Percentiles rank a stretch among this genome's conserved stretches.
Evolutionary conservation across 805 yeast species (phyloP).

Genomic region (Cyberlindnera sargentensis): DNA sequence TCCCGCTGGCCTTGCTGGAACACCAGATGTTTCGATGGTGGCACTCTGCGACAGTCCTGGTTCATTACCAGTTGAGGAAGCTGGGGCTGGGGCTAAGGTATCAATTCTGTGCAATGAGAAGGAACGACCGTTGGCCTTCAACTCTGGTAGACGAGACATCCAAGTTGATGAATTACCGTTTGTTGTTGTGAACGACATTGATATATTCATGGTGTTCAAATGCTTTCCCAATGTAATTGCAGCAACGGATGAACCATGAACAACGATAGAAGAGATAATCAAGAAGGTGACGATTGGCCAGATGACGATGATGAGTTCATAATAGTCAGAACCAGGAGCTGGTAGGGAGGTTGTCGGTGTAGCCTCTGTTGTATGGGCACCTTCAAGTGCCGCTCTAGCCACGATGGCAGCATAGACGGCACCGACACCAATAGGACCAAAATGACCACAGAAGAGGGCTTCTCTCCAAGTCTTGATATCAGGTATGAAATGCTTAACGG

Average conservation of each 20-base stretch:
- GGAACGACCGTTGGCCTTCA: slow-evolving; percentile 54
- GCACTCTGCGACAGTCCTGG: slow-evolving; percentile 25
- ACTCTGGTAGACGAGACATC: slow-evolving; percentile 79
- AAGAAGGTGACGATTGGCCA: slow-evolving; percentile 85
- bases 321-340: slow-evolving; percentile 9
- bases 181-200: slow-evolving; percentile 72
- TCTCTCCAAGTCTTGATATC: slow-evolving; percentile 91
- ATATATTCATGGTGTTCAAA: slow-evolving; percentile 73
- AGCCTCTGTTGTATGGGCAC: slow-evolving; percentile 38
- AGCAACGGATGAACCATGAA: slow-evolving; percentile 90
- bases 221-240: slow-evolving; percentile 59
- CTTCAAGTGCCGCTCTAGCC: slow-evolving; percentile 66
- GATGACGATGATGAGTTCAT: slow-evolving; percentile 33
- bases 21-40: slow-evolving; percentile 55
- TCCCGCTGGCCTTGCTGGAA: slow-evolving; percentile 65
- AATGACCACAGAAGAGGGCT: slow-evolving; percentile 90
- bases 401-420: slow-evolving; percentile 72
- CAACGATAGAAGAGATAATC: slow-evolving; percentile 73
- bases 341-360: slow-evolving; percentile 54
- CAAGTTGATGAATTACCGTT: slow-evolving; percentile 58
- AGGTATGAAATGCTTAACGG: slow-evolving; percentile 72
- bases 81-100: slow-evolving; percentile 38
- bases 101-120: slow-evolving; percentile 81
- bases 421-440: slow-evolving; percentile 96
- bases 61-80: slow-evolving; percentile 10